Evolutionary conservation across 75 land plant genomes (phyloP), one percentile per base, ranked within the genome.

Genomic region (Cunninghamia lanceolata): DNA sequence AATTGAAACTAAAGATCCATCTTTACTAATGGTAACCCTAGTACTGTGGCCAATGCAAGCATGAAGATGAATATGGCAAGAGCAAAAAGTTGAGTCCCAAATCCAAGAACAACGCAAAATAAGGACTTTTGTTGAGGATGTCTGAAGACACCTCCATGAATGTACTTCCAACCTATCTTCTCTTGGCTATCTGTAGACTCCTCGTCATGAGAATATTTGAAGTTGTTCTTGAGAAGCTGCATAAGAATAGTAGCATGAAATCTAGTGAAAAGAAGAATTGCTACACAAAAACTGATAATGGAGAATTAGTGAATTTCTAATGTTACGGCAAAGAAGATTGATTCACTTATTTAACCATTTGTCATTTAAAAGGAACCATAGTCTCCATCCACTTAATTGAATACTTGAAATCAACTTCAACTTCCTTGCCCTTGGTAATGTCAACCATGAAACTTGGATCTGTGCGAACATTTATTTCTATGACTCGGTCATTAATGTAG

Each of bases 261-360:
- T 16, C 95, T 97, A 75, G 93, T 93, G 85, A 97, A 83, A n/a
- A 97, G 92, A 17, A 95, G 74, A 85, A 95, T 87, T 3, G 94
- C 93, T 6, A 95, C 95, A 86, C 93, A 88, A 16, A 96, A 94
- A 88, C 95, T 97, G 54, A 95, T 87, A 74, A 94, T 90, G 54
- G 97, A 95, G 85, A 97, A 97, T 97, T 96, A 97, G 84, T 95
- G 96, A 59, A 94, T 97, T 89, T 92, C 88, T 77, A 88, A 73
- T 91, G 95, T n/a, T 89, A 88, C 30, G 94, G 97, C 70, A 89
- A 85, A 52, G 87, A 89, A 21, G 97, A 92, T 76, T 89, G 74
- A 82, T 83, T 87, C 13, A 93, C 88, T 83, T 95, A 97, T 89
- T 89, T 94, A 46, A 94, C 96, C 95, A 93, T 93, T 66, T 97